Evolutionary conservation across 352 stramenopile genomes (phyloP).

Genomic region (Globisporangium carolinianum): DNA sequence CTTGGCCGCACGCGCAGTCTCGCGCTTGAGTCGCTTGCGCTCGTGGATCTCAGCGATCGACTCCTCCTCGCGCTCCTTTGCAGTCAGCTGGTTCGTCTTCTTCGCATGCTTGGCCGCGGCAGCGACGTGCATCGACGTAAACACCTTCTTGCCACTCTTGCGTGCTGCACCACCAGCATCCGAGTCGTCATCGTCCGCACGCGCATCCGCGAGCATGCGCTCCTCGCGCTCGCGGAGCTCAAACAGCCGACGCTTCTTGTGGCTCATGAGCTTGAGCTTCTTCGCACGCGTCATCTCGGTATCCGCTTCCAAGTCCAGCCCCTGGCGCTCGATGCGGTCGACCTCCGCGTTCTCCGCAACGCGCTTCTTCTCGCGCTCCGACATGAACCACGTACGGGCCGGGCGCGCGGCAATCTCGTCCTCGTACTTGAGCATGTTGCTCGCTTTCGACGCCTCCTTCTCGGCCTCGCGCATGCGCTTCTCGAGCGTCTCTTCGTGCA

Average conservation of each 20-base stretch:
- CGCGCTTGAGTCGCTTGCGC: conserved; percentile 71
- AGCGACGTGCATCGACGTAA: conserved; percentile 74
- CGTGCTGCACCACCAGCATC: conserved; percentile 17
- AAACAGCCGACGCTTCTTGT: conserved; percentile 81
- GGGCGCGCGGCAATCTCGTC: conserved; percentile 88
- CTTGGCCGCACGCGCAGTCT: conserved; percentile 53
- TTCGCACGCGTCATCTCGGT: conserved; percentile 45
- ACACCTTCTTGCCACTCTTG: conserved; percentile 56
- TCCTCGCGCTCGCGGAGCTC: conserved; percentile 84
- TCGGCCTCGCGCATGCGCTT: conserved; percentile 86
- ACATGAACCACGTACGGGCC: conserved; percentile 90
- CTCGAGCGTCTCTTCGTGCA: conserved; percentile 87
- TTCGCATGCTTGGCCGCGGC: conserved; percentile 78
- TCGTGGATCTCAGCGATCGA: conserved; percentile 77
- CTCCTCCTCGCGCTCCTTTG: conserved; percentile 54
- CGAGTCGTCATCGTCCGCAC: conserved; percentile 20
- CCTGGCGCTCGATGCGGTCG: conserved; percentile 35
- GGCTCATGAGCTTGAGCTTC: conserved; percentile 83
- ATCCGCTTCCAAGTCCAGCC: conserved; percentile 23
- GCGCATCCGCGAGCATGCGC: conserved; percentile 61
- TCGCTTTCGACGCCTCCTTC: conserved; percentile 83
- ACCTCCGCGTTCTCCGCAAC: conserved; percentile 64
- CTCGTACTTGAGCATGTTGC: conserved; percentile 87
- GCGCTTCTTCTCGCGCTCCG: conserved; percentile 85
- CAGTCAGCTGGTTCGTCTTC: conserved; percentile 51